A percentile compares a stretch with the other conserved stretches of the same genome.
Conservation (phyloP, 2,329 filamentous ascomycete genomes). For the Leptodontidium sp. region DNA sequence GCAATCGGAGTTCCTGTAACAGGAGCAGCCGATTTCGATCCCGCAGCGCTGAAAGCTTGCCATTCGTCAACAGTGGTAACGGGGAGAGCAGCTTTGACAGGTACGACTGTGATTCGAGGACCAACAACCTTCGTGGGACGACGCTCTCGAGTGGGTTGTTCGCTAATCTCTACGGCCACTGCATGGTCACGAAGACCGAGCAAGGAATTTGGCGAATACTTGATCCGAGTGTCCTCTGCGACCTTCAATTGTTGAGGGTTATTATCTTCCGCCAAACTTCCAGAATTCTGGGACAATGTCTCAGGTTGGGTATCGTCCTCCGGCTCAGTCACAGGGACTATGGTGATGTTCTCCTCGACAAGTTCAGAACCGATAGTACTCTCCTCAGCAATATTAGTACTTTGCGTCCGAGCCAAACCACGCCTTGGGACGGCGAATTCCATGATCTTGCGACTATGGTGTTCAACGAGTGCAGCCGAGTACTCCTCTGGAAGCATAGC, state of each 20-base stretch:
- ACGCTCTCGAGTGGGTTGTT: slow-evolving; percentile 8
- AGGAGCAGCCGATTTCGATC: not conserved
- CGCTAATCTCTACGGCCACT: slow-evolving; percentile 5
- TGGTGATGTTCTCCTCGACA: not conserved
- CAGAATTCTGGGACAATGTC: not conserved
- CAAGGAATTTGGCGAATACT: slow-evolving; percentile 13
- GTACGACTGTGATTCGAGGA: not conserved
- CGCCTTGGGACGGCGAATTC: slow-evolving; percentile 9
- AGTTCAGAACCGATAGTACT: not conserved
- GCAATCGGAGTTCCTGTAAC: not conserved
- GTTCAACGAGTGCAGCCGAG: not conserved
- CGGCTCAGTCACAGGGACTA: not conserved
- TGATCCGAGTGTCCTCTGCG: not conserved
- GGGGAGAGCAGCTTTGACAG: not conserved
- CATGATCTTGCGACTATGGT: slow-evolving; percentile 17
- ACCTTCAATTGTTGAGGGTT: not conserved
- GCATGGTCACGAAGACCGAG: slow-evolving; percentile 12
- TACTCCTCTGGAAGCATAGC: slow-evolving; percentile 1
- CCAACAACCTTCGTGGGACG: not conserved
- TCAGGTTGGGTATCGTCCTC: not conserved
- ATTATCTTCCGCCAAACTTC: not conserved
- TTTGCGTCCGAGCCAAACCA: not conserved
- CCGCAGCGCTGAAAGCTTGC: not conserved
- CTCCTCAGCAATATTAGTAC: not conserved
- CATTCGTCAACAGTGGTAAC: slow-evolving; percentile 5